Base-by-base conservation (phyloP, 768 basidiomycete genomes). In the Peribolospora kevripleyi region DNA sequence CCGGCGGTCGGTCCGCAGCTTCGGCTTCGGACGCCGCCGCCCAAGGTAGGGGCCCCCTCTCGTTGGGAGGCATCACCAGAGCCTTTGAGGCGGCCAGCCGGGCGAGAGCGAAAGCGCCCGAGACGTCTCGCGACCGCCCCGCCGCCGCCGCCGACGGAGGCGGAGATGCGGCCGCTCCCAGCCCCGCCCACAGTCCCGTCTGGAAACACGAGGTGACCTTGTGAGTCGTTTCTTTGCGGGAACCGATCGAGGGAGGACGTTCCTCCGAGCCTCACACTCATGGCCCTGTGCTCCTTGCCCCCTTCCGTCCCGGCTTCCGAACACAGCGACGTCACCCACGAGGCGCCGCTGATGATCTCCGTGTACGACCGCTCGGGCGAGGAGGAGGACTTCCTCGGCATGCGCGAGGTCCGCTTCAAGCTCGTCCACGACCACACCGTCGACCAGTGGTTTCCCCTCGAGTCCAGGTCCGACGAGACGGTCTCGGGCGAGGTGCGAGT, bases 201-300 rank as follows among this genome's bases (percentile, higher is more conserved):
- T 98, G 93, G 93, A 98, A 98, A 70, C 91, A 97, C 67, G 83
- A 97, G 67, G 93, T 97, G 42, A 80, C 84, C 48, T 98, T 98
- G 91, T 95, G 68, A 69, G 90, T 75, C 6, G n/a, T 46, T 45
- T 2, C 42, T 41, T 4, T 7, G 3, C 7, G 25, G 25, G 25
- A 25, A 51, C 38, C 10, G n/a, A 48, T 42, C 10, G n/a, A 6
- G 4, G 36, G 8, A 8, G 7, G 11, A 5, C 42, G 14, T 14
- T 39, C 10, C 40, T 7, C 46, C 6, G 40, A 13, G 51, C n/a
- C n/a, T 55, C 50, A 46, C 4, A 36, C 13, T 5, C 37, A 37
- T 38, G 38, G 37, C 43, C 56, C 56, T 47, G 57, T 63, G 53
- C 60, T 58, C 54, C 48, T 57, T 40, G 55, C 53, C 46, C 38